Base-by-base conservation (phyloP, 83 land plant species). In the Picea engelmannii region DNA sequence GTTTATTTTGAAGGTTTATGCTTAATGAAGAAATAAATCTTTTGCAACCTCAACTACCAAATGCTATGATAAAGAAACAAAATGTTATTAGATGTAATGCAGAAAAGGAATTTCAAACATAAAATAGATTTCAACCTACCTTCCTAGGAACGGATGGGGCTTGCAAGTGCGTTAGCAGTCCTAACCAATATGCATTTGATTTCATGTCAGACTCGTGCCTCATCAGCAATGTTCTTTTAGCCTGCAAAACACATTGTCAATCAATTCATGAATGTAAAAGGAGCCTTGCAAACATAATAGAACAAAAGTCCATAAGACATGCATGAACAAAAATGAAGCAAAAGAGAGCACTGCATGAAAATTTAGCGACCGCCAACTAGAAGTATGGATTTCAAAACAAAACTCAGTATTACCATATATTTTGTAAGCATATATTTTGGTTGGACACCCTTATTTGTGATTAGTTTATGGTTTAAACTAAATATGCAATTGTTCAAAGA, bases 141-240 rank as follows among this genome's bases (percentile, higher is more conserved):
- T 98, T 98, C 78, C 95, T 93, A n/a, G 90, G 89, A 80, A 98
- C 97, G 86, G 95, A 87, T 62, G 95, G 82, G 38, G 99, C 91
- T 81, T 98, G 99, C 85, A 98, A 65, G 78, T 98, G 99, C 10
- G 97, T 96, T 55, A 98, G 81, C 78, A 98, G 82, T 55, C 97
- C 99, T 71, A 98, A 87, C 99, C 99, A 98, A 85, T 98, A 98
- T 8, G 91, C 95, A 84, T 98, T 98, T 82, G 98, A 92, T 82
- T 98, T 96, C 10, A 91, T 89, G 40, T 98, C 99, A 71, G 98
- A 93, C 82, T 96, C 98, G 86, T 98, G 99, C 63, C 96, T n/a
- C n/a, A n/a, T n/a, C n/a, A n/a, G n/a, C n/a, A n/a, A n/a, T n/a
- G n/a, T n/a, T n/a, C n/a, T n/a, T 80, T 90, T 98, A 79, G 99